These are phyloP conservation scores for Ganoderma lingzhi DNA, from an alignment of 1,284 basidiomycete genomes.

Conservation along the genomic window DNA sequence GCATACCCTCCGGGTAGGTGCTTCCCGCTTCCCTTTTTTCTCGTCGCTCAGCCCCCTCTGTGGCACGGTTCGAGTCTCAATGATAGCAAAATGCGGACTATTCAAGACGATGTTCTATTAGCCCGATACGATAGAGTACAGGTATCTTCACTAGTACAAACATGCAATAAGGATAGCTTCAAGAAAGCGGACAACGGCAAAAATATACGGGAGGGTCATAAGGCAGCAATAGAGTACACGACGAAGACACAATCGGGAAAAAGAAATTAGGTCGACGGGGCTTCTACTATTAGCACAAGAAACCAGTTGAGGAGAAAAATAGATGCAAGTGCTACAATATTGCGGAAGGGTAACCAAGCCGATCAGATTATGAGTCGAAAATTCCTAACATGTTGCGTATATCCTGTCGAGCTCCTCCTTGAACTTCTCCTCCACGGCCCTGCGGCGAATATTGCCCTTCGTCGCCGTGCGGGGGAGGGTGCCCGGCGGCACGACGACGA, in stretches of 20 bases:
- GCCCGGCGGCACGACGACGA: conserved; percentile 64
- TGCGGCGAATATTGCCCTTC: conserved; percentile 74
- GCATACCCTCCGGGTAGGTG: too few relatives aligned
- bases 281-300: neutral
- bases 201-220: neutral
- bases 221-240: neutral
- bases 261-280: neutral
- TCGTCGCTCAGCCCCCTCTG: neutral
- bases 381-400: conserved; percentile 38
- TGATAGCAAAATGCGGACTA: neutral
- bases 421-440: conserved; percentile 67
- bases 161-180: neutral
- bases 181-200: neutral
- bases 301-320: neutral
- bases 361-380: conserved; percentile 19
- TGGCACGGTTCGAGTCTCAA: neutral
- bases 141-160: neutral
- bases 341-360: neutral
- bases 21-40: neutral
- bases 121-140: neutral
- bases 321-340: neutral
- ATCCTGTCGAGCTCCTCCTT: conserved; percentile 58
- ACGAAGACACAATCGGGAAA: neutral
- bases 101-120: neutral
- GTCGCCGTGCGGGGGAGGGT: conserved; percentile 73